A percentile compares a stretch with the other conserved stretches of the same genome.
These are phyloP conservation scores for Coemansia sp. DNA, from an alignment of 192 early-diverging fungal genomes.

Conservation along the genomic window DNA sequence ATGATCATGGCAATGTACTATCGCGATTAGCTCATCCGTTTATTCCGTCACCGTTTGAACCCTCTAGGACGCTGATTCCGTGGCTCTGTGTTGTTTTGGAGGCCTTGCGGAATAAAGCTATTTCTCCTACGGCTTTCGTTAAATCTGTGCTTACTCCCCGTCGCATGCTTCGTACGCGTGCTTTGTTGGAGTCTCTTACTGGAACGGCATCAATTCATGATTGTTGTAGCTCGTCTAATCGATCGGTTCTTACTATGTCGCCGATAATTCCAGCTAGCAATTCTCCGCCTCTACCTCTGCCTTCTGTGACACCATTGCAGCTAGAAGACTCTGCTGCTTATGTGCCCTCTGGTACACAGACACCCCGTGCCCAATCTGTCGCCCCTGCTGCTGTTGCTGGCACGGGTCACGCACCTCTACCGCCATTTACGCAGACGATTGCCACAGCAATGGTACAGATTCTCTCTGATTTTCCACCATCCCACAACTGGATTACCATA, in stretches of 20 bases:
- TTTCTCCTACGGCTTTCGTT: constrained; percentile 44
- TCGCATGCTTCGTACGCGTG: constrained; percentile 47
- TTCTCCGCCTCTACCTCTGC: too few relatives aligned
- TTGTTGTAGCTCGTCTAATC: constrained; percentile 30
- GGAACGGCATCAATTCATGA: constrained; percentile 21
- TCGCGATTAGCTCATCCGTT: constrained; percentile 19
- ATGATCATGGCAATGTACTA: constrained; percentile 1
- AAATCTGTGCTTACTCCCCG: constrained; percentile 46
- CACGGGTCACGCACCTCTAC: neutral
- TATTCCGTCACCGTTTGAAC: constrained; percentile 39
- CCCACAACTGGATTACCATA: constrained; percentile 35
- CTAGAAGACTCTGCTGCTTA: too few relatives aligned
- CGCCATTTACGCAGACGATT: constrained; percentile 25
- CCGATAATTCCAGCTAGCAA: constrained; percentile 1
- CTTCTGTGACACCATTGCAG: too few relatives aligned
- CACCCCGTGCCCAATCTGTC: neutral
- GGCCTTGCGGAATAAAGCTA: constrained; percentile 47
- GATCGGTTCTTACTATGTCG: constrained; percentile 11
- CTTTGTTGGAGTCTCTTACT: constrained; percentile 45
- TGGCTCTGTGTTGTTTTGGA: constrained; percentile 42
- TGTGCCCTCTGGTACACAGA: neutral
- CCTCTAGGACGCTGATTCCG: constrained; percentile 42
- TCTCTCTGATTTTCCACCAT: constrained; percentile 25
- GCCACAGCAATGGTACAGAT: constrained; percentile 37
- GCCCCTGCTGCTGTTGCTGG: too few relatives aligned